Evolutionary conservation across 2,329 filamentous ascomycete species (phyloP).

Genomic region (Cercospora zeae-maydis): DNA sequence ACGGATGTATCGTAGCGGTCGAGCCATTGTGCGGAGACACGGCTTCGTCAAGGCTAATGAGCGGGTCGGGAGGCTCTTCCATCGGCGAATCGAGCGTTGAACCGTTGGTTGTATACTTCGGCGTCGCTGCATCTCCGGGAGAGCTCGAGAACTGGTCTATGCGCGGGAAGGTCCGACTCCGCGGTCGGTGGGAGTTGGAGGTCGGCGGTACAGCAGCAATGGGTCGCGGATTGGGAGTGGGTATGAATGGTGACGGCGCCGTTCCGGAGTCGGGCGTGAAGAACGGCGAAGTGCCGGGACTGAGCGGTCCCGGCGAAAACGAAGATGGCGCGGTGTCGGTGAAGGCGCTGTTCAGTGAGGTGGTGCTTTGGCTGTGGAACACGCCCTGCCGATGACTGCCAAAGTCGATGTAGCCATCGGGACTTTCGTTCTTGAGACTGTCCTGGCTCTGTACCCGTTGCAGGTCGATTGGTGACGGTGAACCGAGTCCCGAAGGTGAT

Average conservation of each 20-base stretch:
- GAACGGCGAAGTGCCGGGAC: slow-evolving; percentile 68
- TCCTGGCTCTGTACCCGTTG: slow-evolving; percentile 65
- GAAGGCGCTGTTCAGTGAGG: slow-evolving; percentile 65
- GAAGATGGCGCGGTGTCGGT: slow-evolving; percentile 62
- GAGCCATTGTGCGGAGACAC: slow-evolving; percentile 34
- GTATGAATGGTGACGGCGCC: slow-evolving; percentile 61
- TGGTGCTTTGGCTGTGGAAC: slow-evolving; percentile 62
- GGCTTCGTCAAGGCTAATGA: slow-evolving; percentile 42
- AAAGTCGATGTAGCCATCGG: slow-evolving; percentile 60
- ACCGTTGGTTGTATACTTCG: slow-evolving; percentile 48
- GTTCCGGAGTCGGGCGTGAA: slow-evolving; percentile 72
- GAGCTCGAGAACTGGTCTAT: slow-evolving; percentile 58
- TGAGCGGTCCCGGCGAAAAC: slow-evolving; percentile 68
- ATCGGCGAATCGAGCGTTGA: slow-evolving; percentile 39
- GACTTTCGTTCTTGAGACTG: slow-evolving; percentile 58
- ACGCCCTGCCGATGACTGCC: slow-evolving; percentile 56
- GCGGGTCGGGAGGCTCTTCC: slow-evolving; percentile 34
- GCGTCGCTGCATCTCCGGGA: slow-evolving; percentile 53
- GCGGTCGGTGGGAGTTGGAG: slow-evolving; percentile 66
- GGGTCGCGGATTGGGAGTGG: slow-evolving; percentile 39
- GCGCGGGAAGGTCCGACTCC: slow-evolving; percentile 82
- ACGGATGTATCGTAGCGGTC: slow-evolving; percentile 32
- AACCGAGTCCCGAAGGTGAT: slow-evolving; percentile 64
- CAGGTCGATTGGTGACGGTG: slow-evolving; percentile 65
- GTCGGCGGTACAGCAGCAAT: slow-evolving; percentile 46